Base-by-base conservation (phyloP, 2,329 filamentous ascomycete genomes). In the Lizonia empirigonia region DNA sequence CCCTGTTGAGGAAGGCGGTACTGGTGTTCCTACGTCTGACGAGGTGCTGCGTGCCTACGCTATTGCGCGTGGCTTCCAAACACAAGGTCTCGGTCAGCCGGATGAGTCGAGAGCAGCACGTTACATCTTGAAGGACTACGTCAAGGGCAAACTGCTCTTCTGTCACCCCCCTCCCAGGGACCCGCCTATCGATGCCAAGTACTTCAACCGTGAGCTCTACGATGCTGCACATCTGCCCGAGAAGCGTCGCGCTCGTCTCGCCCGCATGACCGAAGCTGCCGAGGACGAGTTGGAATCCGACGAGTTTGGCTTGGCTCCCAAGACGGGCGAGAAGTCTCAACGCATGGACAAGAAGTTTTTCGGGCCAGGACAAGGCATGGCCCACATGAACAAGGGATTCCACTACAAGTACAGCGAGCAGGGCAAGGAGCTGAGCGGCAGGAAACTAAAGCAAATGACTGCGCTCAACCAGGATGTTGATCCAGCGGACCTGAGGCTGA, bases 81-180 rank as follows among this genome's bases (percentile, higher is more conserved):
- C 92, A 5, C 87, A 89, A 45, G 94, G 94, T 66, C 83, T 90
- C 26, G 93, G 94, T 7, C 89, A 94, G 68, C 93, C 94, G 0
- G 94, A 99, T 66, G 91, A 96, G 77, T 95, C 91, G 1, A 84
- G 94, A 63, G 94, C 94, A 6, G 91, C 93, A 4, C 84, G 94
- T 44, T 89, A 90, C 62, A 82, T 99, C 13, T 82, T 99, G 20
- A 99, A 99, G 73, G 94, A 99, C 76, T 99, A 97, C 68, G 94
- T 99, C 62, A 96, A 88, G 70, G 94, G 94, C 56, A 97, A 97
- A 76, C 83, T 99, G 0, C 82, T 97, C 5, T 97, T 88, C 77
- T 94, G 91, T 61, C 87, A 93, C 65, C 92, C 94, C 4, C 94
- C 94, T 0, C 92, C 92, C 0, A 77, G 77, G 4, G 82, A 86